Evolutionary conservation across 1,139 yeast species (phyloP), one percentile per base, ranked within the genome.

Genomic region (Pichia norvegensis): DNA sequence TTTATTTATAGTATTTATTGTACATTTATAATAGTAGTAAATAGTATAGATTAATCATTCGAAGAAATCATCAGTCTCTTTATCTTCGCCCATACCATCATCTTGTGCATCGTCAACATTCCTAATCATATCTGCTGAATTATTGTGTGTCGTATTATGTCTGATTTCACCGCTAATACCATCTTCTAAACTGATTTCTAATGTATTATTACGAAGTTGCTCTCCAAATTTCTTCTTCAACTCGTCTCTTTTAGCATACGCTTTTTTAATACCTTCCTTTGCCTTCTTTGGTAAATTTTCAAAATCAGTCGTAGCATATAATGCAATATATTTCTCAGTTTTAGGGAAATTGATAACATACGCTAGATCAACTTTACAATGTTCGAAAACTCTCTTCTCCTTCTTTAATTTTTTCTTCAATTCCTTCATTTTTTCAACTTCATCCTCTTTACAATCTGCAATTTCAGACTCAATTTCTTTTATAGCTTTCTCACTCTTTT

Each of bases 271-370:
- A 4, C 80, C 81, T 49, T 66, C 67, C 52, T 68, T 71, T 20
- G 72, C 74, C 50, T 71, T 72, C 21, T 67, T 66, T 46, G 66
- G 63, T 38, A 49, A 25, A 20, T 44, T 41, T 2, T 47, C 48
- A 7, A 43, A 50, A 20, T 60, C 56, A 11, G 52, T 55, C 20
- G 64, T 65, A 10, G 85, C 86, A 61, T 79, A 92, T 50, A 92
- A 67, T 0, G 97, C 79, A 33, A 87, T 78, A 62, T 92, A 92
- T 65, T 87, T 90, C 56, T 79, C 79, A 43, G 80, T 74, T 59
- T 77, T 78, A 31, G 98, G 97, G 67, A 79, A 92, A 58, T 83
- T 72, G 17, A 80, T 73, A 20, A 83, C 79, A 59, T 92, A 92
- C 31, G 85, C 85, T 37, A 85, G 67, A 57, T 90, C 95, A 13